These are phyloP conservation scores for Colletotrichum euphorbiae DNA, from an alignment of 2,329 filamentous ascomycete genomes.

Conservation along the genomic window DNA sequence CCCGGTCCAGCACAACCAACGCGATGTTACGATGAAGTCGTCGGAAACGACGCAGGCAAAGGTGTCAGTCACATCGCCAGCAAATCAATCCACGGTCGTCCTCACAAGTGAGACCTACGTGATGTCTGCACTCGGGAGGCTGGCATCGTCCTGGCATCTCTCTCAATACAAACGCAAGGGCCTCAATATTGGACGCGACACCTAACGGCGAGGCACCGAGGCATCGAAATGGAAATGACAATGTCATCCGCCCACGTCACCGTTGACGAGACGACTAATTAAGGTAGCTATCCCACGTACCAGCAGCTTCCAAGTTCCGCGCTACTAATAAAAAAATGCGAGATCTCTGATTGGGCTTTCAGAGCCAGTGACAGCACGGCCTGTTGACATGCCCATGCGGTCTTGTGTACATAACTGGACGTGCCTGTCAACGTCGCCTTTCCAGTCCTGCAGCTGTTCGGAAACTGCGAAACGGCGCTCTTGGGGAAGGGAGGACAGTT, in stretches of 20 bases:
- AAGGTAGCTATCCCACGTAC: background rate
- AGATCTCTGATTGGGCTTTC: constrained; percentile 22
- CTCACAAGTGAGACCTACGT: constrained; percentile 2
- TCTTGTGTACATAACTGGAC: constrained; percentile 25
- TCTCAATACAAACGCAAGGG: constrained; percentile 10
- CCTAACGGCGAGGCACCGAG: constrained; percentile 27
- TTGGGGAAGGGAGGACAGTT: background rate
- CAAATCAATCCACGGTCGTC: background rate
- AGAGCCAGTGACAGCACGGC: background rate
- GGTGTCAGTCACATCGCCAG: constrained; percentile 7
- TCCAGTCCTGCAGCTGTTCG: too few relatives aligned
- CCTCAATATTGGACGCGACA: background rate
- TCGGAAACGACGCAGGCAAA: background rate
- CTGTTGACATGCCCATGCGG: constrained; percentile 1
- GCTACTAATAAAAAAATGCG: too few relatives aligned
- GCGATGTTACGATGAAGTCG: too few relatives aligned
- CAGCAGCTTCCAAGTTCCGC: constrained; percentile 3
- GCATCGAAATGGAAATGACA: constrained; percentile 29
- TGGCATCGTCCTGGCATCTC: background rate
- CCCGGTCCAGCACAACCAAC: too few relatives aligned
- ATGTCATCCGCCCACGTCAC: constrained; percentile 23
- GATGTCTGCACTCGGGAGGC: background rate
- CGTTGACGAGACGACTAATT: constrained; percentile 21
- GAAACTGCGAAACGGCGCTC: too few relatives aligned
- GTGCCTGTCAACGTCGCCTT: constrained; percentile 5